Percentiles rank a stretch among this genome's conserved stretches.
These are phyloP conservation scores for Aristolochia fimbriata DNA, from an alignment of 164 flowering plant genomes.

Conservation along the genomic window DNA sequence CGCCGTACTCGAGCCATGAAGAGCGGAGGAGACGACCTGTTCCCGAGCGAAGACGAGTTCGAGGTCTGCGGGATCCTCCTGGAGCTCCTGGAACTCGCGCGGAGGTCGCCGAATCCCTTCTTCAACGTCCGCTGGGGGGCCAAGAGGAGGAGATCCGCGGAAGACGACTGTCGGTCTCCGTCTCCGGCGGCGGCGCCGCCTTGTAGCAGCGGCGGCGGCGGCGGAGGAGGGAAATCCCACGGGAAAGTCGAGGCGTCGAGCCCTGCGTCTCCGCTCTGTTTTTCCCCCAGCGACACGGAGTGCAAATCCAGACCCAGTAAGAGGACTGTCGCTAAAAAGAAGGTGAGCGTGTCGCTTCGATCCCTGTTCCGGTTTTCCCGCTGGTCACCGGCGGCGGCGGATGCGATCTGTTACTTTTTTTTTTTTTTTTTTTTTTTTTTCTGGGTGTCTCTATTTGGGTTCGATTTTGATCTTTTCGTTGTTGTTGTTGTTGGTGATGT, in stretches of 20 bases:
- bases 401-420: background rate
- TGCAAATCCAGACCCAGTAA: conserved; percentile 22
- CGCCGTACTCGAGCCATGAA: too few species aligned
- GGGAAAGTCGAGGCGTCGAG: conserved; percentile 19
- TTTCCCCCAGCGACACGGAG: conserved; percentile 28
- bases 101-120: background rate
- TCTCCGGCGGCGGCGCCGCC: background rate
- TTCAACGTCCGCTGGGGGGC: conserved; percentile 24
- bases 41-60: conserved; percentile 8
- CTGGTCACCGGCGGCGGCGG: too few species aligned
- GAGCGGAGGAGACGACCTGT: background rate
- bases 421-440: background rate
- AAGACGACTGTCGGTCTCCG: background rate
- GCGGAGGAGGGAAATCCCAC: background rate
- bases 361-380: background rate
- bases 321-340: conserved; percentile 16
- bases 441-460: background rate
- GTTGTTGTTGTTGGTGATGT: conserved; percentile 1
- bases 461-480: background rate
- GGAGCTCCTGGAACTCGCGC: conserved; percentile 12
- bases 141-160: conserved; percentile 30
- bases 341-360: conserved; percentile 10
- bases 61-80: conserved; percentile 17
- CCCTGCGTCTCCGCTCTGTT: conserved; percentile 43
- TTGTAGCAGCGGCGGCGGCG: too few species aligned